A percentile compares a stretch with the other conserved stretches of the same genome.
phyloP scores from a whole-genome alignment of 139 green algal genomes.

The Volvox africanus region DNA sequence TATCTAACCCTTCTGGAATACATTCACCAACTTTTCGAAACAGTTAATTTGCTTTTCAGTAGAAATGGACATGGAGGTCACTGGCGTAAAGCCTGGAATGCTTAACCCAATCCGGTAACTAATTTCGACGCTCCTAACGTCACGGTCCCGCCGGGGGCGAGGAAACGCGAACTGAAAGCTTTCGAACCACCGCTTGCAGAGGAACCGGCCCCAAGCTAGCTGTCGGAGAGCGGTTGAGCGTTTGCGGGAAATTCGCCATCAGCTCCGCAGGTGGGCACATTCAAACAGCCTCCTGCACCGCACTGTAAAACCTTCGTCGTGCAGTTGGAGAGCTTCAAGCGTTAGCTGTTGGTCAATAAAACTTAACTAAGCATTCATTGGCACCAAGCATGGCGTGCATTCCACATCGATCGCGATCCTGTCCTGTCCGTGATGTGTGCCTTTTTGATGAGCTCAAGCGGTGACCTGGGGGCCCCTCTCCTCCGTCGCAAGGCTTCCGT shows the following conservation, averaged over 20 bases:
- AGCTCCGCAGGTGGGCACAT: constrained; percentile 22
- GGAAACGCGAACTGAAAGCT: background rate
- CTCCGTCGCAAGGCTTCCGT: no score
- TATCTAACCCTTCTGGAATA: background rate
- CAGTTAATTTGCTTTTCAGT: background rate
- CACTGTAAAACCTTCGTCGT: no score
- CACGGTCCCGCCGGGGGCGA: background rate
- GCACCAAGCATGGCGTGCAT: no score
- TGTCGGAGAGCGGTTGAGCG: constrained; percentile 43
- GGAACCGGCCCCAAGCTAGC: constrained; percentile 15
- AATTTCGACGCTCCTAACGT: no score
- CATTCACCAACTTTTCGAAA: background rate
- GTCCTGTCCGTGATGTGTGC: no score
- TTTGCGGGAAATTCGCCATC: constrained; percentile 57
- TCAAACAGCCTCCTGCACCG: no score
- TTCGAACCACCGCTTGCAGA: background rate
- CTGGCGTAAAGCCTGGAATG: background rate
- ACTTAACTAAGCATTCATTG: no score
- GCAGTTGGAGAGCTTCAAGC: no score
- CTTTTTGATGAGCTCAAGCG: no score
- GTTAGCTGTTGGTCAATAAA: no score
- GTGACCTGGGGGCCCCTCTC: no score
- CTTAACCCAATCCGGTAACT: constrained; percentile 16
- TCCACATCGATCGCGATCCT: no score
- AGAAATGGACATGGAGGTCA: constrained; percentile 13